phyloP scores from a whole-genome alignment of 1,284 basidiomycete species.

The Phellinidium pouzarii region DNA sequence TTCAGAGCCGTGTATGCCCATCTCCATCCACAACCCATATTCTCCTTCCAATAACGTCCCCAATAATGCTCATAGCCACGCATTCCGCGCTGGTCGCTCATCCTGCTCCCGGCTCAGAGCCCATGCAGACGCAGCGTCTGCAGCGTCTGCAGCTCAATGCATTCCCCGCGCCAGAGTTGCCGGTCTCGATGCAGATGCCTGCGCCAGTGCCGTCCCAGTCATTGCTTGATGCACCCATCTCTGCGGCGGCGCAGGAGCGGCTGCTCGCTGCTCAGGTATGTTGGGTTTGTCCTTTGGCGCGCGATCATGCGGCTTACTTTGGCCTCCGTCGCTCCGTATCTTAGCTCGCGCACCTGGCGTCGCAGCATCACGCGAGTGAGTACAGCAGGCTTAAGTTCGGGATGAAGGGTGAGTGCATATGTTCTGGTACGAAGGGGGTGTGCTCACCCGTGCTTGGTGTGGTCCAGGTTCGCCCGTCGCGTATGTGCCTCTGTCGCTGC shows the following conservation, averaged over 20 bases:
- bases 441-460: neutral
- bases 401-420: constrained; percentile 40
- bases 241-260: constrained; percentile 7
- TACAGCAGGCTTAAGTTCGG: constrained; percentile 78
- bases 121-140: neutral
- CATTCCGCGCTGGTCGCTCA: neutral
- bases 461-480: constrained; percentile 43
- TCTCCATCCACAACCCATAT: too few relatives aligned
- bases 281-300: neutral
- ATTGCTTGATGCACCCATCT: neutral
- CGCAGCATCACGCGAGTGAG: constrained; percentile 75
- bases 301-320: neutral
- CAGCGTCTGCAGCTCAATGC: constrained; percentile 1
- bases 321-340: neutral
- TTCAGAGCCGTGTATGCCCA: neutral
- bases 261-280: constrained; percentile 17
- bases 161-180: neutral
- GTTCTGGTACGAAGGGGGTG: neutral
- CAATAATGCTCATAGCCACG: constrained; percentile 8
- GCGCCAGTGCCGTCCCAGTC: neutral
- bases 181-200: neutral
- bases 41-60: neutral
- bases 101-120: neutral
- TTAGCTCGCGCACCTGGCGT: constrained; percentile 58
- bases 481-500: constrained; percentile 69